These are phyloP conservation scores for Thozetella sp. DNA, from an alignment of 495 filamentous ascomycete species.

Conservation along the genomic window DNA sequence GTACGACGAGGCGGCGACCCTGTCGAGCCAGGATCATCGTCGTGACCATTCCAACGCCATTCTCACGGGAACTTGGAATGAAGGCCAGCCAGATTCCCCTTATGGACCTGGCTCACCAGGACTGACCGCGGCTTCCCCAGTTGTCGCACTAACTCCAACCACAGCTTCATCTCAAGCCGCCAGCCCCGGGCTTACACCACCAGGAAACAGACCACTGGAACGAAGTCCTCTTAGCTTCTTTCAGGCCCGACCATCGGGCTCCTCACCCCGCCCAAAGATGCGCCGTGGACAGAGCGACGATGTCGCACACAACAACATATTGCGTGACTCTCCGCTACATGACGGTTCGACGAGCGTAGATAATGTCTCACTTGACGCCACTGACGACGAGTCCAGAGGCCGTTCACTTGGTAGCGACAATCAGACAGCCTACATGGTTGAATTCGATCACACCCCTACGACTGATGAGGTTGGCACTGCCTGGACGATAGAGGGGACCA, in stretches of 20 bases:
- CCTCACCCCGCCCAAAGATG: slow-evolving; percentile 10
- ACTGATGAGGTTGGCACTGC: background rate
- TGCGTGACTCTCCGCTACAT: slow-evolving; percentile 8
- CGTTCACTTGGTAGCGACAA: background rate
- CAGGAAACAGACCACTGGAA: slow-evolving; percentile 2
- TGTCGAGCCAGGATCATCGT: slow-evolving; percentile 12
- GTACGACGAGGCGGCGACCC: slow-evolving; percentile 20
- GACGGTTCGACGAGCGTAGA: slow-evolving; percentile 20
- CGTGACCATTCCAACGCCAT: slow-evolving; percentile 53
- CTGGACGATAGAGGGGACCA: slow-evolving; percentile 13
- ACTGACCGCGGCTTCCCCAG: slow-evolving; percentile 10
- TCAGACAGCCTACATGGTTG: background rate
- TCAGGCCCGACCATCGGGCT: slow-evolving; percentile 11
- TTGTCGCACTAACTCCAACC: slow-evolving; percentile 1
- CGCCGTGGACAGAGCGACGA: slow-evolving; percentile 18
- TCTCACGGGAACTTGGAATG: slow-evolving; percentile 60
- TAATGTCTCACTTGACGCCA: background rate
- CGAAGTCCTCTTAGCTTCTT: slow-evolving; percentile 13
- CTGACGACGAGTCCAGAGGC: background rate
- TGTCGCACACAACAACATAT: slow-evolving; percentile 3
- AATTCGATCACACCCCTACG: slow-evolving; percentile 6
- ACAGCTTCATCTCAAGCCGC: slow-evolving; percentile 4
- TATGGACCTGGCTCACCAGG: slow-evolving; percentile 10
- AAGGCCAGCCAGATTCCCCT: slow-evolving; percentile 58
- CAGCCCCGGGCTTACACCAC: slow-evolving; percentile 2